Conservation (phyloP, 129 eudicot species). For the Ambrosia trifida region DNA sequence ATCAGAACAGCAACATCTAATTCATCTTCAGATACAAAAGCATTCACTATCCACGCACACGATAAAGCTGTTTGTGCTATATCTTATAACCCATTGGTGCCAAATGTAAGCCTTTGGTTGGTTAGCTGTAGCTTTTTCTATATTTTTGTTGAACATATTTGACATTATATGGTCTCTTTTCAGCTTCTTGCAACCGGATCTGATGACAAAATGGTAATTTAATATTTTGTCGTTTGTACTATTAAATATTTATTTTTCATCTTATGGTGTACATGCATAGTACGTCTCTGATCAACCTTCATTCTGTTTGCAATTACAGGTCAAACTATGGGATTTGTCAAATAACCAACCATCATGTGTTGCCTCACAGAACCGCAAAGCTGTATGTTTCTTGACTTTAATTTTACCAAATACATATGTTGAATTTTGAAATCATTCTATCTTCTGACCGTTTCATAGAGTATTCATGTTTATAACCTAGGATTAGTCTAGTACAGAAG, state of each 20-base stretch:
- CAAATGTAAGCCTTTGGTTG: conserved; percentile 50
- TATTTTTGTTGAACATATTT: not conserved
- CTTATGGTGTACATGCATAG: not conserved
- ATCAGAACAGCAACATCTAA: conserved; percentile 64
- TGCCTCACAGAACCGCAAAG: conserved; percentile 83
- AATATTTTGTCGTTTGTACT: not conserved
- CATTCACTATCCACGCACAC: conserved; percentile 87
- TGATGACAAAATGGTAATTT: conserved; percentile 80
- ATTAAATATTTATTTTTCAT: not conserved
- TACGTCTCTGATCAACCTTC: not conserved
- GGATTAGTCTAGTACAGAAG: not conserved
- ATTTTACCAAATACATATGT: not conserved
- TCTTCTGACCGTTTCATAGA: not conserved
- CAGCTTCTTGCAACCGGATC: conserved; percentile 97
- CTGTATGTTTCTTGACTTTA: conserved; percentile 50
- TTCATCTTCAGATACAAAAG: conserved; percentile 49
- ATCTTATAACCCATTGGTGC: conserved; percentile 61
- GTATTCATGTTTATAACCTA: not conserved
- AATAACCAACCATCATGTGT: conserved; percentile 78
- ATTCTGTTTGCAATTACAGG: conserved; percentile 42
- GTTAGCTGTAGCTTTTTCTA: not conserved
- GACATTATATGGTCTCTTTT: conserved; percentile 27
- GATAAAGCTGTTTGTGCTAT: conserved; percentile 86
- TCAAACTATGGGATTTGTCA: conserved; percentile 88
- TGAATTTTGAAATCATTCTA: conserved; percentile 6